Conservation (phyloP, 176 grass and related monocot genomes). For the Juncus effusus region DNA sequence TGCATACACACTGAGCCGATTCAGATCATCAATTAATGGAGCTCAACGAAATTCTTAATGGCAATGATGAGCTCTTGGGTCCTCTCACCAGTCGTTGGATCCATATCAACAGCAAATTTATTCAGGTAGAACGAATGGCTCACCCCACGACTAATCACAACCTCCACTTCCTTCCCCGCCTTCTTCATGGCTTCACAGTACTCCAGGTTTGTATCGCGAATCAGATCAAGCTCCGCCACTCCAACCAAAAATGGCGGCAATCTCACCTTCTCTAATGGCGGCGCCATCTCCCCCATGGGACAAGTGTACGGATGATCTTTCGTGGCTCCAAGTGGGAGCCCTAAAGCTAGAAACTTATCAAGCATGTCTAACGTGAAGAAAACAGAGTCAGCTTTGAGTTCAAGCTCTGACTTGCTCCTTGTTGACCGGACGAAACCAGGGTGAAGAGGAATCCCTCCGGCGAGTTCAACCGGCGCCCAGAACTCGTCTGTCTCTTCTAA, state of each 20-base stretch:
- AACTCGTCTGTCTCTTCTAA: not conserved
- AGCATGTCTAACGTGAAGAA: slow-evolving; percentile 92
- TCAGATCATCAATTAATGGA: slow-evolving; percentile 32
- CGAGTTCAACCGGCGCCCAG: slow-evolving; percentile 49
- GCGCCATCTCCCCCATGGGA: slow-evolving; percentile 58
- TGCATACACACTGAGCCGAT: too few species aligned
- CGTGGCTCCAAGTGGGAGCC: slow-evolving; percentile 54
- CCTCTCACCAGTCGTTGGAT: slow-evolving; percentile 48
- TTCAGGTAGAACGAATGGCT: slow-evolving; percentile 95
- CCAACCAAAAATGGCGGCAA: slow-evolving; percentile 61
- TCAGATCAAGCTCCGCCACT: slow-evolving; percentile 65
- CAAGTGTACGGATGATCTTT: slow-evolving; percentile 85
- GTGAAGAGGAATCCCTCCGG: slow-evolving; percentile 67
- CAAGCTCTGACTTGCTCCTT: slow-evolving; percentile 69
- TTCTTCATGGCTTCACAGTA: slow-evolving; percentile 58
- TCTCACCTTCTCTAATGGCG: slow-evolving; percentile 44
- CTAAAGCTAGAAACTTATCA: slow-evolving; percentile 59
- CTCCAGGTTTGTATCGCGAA: slow-evolving; percentile 76
- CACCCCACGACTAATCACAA: slow-evolving; percentile 55
- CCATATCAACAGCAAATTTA: slow-evolving; percentile 10
- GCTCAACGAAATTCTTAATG: slow-evolving; percentile 54
- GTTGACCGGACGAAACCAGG: slow-evolving; percentile 69
- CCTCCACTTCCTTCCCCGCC: slow-evolving; percentile 68
- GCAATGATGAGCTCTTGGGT: slow-evolving; percentile 56
- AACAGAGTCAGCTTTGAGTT: slow-evolving; percentile 38